Base-by-base conservation (phyloP, 257 asterid species). In the Solanum dulcamara region DNA sequence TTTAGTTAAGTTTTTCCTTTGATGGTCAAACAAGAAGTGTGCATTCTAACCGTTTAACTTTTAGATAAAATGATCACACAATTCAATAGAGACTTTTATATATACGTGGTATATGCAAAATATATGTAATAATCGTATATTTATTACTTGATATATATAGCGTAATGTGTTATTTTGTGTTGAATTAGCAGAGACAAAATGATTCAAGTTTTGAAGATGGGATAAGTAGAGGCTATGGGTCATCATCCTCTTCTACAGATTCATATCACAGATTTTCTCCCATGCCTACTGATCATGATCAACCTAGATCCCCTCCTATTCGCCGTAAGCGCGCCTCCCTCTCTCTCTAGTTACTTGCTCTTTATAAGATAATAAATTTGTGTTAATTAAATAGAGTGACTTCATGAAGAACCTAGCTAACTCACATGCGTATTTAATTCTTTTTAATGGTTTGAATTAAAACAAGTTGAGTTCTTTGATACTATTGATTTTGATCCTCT, bases 241-340 rank as follows among this genome's bases (percentile, higher is more conserved):
- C 98, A 46, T 92, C 98, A 46, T 93, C 98, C 33, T 94, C 98
- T 8, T 90, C 95, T 32, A 92, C 98, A 22, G 91, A 85, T 87
- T 62, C 74, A 66, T 66, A 80, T 90, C 91, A 62, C 88, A 90
- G 90, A 74, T 90, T 88, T 80, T 87, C 86, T 81, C 84, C 92
- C 15, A 72, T 88, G n/a, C 92, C 91, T 9, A 62, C 89, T 60
- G 87, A 85, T 74, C 88, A 87, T 51, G 90, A 91, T 81, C 95
- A 86, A 72, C 94, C 93, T 53, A 91, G 91, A 91, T 85, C 89
- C 85, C 12, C 96, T 75, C 97, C 97, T 0, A 91, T 93, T n/a
- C 98, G 95, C 85, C 97, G 98, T 95, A 86, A 87, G 94, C 83
- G 4, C 51, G 4, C 10, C 72, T 83, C 50, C 83, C 22, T 60